Conservation (phyloP, 2,329 filamentous ascomycete species). For the Tricladium varicosporioides region DNA sequence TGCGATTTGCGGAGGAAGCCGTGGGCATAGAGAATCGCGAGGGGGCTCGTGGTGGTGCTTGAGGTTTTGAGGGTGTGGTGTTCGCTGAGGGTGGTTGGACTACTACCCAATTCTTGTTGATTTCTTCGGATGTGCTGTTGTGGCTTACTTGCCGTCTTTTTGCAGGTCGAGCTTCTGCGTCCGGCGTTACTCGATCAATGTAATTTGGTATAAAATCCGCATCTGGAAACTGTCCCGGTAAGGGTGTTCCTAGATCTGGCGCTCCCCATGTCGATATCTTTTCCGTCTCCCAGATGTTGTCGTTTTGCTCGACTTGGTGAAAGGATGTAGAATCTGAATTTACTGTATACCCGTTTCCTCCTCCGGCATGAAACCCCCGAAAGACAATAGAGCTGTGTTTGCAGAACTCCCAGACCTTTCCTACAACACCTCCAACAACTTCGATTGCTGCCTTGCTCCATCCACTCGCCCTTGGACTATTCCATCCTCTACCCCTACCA, state of each 20-base stretch:
- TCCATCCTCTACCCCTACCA: conserved; percentile 20
- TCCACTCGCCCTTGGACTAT: conserved; percentile 33
- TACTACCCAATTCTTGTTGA: conserved; percentile 70
- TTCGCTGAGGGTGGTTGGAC: conserved; percentile 39
- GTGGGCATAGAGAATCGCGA: conserved; percentile 28
- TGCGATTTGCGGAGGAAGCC: conserved; percentile 23
- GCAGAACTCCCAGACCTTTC: conserved; percentile 85
- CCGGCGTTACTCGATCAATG: conserved; percentile 37
- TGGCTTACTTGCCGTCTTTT: conserved; percentile 48
- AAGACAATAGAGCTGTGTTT: conserved; percentile 61
- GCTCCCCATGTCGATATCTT: conserved; percentile 13
- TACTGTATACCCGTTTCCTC: conserved; percentile 63
- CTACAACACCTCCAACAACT: conserved; percentile 54
- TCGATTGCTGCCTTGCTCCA: conserved; percentile 56
- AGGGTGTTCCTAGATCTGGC: conserved; percentile 36
- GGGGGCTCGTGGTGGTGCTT: conserved; percentile 10
- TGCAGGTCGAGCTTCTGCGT: conserved; percentile 39
- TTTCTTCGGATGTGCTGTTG: conserved; percentile 47
- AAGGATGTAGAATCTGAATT: conserved; percentile 5
- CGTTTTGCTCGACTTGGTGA: conserved; percentile 7
- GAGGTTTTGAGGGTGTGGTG: conserved; percentile 14
- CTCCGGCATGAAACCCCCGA: conserved; percentile 82
- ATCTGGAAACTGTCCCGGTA: conserved; percentile 54
- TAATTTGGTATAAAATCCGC: conserved; percentile 46
- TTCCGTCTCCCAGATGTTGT: conserved; percentile 11